phyloP scores from a whole-genome alignment of 2,329 filamentous ascomycete species.

The Fusarium cicatricum region DNA sequence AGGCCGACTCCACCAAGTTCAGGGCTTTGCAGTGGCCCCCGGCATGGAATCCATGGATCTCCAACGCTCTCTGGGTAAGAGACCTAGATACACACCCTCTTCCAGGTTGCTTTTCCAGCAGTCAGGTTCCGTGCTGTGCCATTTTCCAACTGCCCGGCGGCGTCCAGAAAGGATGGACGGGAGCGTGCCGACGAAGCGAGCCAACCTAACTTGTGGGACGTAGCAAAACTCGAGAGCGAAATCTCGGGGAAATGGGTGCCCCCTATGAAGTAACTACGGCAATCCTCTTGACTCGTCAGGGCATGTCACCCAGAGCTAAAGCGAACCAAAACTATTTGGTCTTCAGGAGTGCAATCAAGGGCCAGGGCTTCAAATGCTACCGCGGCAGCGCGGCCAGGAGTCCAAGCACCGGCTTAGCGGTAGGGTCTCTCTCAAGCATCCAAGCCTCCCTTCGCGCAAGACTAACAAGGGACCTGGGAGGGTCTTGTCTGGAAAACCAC shows the following conservation, averaged over 20 bases:
- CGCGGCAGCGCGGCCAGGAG: not conserved
- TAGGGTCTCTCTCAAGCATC: no score
- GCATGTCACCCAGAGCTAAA: constrained; percentile 3
- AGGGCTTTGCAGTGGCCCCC: constrained; percentile 16
- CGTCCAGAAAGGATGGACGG: constrained; percentile 10
- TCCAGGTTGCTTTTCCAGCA: constrained; percentile 24
- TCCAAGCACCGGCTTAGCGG: constrained; percentile 4
- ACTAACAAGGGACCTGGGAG: constrained; percentile 12
- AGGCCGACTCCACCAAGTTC: constrained; percentile 14
- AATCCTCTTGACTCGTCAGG: constrained; percentile 30
- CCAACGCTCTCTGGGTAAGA: constrained; percentile 9
- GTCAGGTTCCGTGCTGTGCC: constrained; percentile 11
- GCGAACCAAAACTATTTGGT: constrained; percentile 5
- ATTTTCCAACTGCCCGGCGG: constrained; percentile 13
- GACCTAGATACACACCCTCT: not conserved
- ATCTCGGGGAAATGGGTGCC: constrained; percentile 13
- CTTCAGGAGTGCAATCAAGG: constrained; percentile 10
- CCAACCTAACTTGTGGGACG: not conserved
- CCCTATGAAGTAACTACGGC: constrained; percentile 16
- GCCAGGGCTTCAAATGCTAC: constrained; percentile 15
- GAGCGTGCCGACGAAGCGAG: constrained; percentile 20
- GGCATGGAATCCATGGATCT: constrained; percentile 10
- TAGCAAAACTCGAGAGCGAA: not conserved
- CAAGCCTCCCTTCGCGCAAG: constrained; percentile 5
- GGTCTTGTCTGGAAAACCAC: constrained; percentile 13